These are phyloP conservation scores for Fusarium paranaense DNA, from an alignment of 2,329 filamentous ascomycete species.

Conservation along the genomic window DNA sequence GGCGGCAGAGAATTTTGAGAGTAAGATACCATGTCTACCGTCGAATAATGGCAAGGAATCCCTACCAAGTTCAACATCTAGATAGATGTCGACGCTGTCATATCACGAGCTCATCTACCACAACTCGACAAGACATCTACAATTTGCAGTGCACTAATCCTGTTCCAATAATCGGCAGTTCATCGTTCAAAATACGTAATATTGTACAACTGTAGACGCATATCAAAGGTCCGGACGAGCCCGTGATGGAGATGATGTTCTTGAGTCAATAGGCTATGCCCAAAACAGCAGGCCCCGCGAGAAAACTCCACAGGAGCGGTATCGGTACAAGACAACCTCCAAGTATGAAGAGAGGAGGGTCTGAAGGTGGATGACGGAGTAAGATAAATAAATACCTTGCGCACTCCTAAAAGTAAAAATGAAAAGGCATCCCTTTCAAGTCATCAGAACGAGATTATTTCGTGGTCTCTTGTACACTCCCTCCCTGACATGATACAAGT, in stretches of 20 bases:
- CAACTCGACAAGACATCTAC: not conserved
- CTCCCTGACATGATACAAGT: not conserved
- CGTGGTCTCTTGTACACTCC: not conserved
- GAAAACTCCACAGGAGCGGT: slow-evolving; percentile 1
- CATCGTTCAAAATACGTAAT: not conserved
- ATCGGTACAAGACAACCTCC: not conserved
- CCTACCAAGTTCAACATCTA: not conserved
- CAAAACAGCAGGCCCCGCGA: slow-evolving; percentile 1
- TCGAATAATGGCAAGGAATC: not conserved
- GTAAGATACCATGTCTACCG: not conserved
- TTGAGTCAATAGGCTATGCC: not conserved
- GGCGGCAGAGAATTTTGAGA: not conserved
- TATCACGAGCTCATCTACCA: not conserved
- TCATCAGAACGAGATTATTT: not conserved
- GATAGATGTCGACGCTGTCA: not conserved
- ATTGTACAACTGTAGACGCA: not conserved
- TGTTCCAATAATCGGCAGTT: no score
- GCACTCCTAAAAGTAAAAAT: not conserved
- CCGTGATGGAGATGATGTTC: not conserved
- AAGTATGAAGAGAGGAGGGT: not conserved
- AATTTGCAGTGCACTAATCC: not conserved
- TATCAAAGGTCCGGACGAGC: not conserved
- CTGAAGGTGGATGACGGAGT: not conserved
- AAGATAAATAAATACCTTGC: not conserved
- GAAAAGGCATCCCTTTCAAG: no score